Conservation (phyloP, 116 monocot genomes). For the Posidonia oceanica region DNA sequence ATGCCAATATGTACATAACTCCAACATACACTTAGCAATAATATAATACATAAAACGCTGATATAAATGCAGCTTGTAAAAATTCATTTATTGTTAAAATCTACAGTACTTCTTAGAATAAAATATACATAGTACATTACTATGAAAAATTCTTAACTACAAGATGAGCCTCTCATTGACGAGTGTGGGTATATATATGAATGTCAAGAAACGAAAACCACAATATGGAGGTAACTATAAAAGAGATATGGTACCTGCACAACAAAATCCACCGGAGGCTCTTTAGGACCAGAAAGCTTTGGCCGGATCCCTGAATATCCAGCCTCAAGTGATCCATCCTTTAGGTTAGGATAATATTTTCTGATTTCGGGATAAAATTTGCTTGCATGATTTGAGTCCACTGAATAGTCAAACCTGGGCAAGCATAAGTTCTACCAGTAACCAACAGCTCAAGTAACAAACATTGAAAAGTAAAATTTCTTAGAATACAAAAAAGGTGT, state of each 20-base stretch:
- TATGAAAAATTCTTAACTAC: background rate
- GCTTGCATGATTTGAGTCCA: slow-evolving; percentile 41
- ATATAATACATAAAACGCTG: too few relatives aligned
- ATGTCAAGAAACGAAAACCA: background rate
- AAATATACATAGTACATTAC: too few relatives aligned
- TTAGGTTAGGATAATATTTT: slow-evolving; percentile 84
- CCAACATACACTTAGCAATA: too few relatives aligned
- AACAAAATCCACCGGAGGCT: slow-evolving; percentile 61
- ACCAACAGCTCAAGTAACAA: too few relatives aligned
- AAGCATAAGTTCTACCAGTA: background rate
- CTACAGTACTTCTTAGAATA: too few relatives aligned
- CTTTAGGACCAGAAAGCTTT: slow-evolving; percentile 66
- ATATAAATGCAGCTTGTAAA: too few relatives aligned
- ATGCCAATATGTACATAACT: too few relatives aligned
- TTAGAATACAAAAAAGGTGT: too few relatives aligned
- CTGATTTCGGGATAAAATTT: slow-evolving; percentile 84
- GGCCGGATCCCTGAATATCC: slow-evolving; percentile 92
- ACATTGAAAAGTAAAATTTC: too few relatives aligned
- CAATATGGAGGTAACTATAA: too few relatives aligned
- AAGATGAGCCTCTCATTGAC: background rate
- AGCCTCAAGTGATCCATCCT: slow-evolving; percentile 59
- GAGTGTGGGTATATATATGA: background rate
- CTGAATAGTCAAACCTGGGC: slow-evolving; percentile 76
- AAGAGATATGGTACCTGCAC: slow-evolving; percentile 50
- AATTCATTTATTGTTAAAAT: too few relatives aligned